Evolutionary conservation across 2,329 filamentous ascomycete genomes (phyloP).

Genomic region (Escovopsis weberi): DNA sequence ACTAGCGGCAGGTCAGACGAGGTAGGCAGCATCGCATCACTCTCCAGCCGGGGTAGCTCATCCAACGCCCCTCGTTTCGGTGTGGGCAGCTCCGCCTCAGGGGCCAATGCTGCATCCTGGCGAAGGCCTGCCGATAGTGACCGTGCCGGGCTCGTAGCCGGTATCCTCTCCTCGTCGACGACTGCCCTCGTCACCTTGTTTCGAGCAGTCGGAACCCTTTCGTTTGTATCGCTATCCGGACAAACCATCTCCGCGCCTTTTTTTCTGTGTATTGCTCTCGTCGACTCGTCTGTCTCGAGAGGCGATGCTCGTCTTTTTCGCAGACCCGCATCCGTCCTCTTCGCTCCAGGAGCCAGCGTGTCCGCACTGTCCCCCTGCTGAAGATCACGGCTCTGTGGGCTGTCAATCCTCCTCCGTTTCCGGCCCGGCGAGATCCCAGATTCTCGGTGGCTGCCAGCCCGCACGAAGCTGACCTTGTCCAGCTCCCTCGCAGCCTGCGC

Average conservation of each 20-base stretch:
- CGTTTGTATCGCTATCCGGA: conserved; percentile 5
- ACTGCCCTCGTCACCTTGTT: conserved; percentile 8
- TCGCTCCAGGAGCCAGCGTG: not conserved
- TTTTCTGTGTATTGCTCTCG: conserved; percentile 19
- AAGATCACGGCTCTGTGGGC: not conserved
- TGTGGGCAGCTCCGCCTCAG: conserved; percentile 22
- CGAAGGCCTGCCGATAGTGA: conserved; percentile 14
- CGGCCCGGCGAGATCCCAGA: conserved; percentile 11
- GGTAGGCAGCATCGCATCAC: conserved; percentile 3
- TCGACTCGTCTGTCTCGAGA: conserved; percentile 15
- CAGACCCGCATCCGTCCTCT: conserved; percentile 2
- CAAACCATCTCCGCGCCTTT: conserved; percentile 3
- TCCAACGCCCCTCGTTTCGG: conserved; percentile 12
- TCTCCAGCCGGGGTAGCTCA: conserved; percentile 2
- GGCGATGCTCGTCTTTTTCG: conserved; percentile 13
- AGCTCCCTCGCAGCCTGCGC: conserved; percentile 26
- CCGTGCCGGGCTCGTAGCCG: conserved; percentile 22
- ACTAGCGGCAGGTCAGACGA: conserved; percentile 1
- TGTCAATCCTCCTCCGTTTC: conserved; percentile 14
- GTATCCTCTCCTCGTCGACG: conserved; percentile 22
- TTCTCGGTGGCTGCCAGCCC: conserved; percentile 8
- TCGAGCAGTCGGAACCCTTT: conserved; percentile 3
- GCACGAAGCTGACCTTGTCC: conserved; percentile 24
- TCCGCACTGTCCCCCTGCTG: not conserved
- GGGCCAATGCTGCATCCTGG: conserved; percentile 8